phyloP scores from a whole-genome alignment of 2,329 filamentous ascomycete species.

The Clonostachys solani region DNA sequence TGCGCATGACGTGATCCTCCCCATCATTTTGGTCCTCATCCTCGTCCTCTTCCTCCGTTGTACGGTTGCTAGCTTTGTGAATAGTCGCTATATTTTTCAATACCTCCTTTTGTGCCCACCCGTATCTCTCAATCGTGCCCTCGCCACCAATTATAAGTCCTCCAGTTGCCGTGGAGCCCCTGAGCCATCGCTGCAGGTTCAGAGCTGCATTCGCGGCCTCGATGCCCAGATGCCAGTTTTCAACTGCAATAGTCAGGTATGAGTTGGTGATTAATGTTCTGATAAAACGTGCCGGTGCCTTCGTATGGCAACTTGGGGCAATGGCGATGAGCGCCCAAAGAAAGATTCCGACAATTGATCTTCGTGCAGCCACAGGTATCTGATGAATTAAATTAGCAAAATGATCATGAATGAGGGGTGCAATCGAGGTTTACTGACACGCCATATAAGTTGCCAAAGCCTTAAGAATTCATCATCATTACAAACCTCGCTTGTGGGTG shows the following conservation, averaged over 20 bases:
- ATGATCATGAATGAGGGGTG: no score
- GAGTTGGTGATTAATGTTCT: constrained; percentile 38
- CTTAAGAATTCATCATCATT: constrained; percentile 28
- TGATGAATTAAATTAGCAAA: no score
- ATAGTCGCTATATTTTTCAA: constrained; percentile 10
- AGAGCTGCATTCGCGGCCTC: constrained; percentile 28
- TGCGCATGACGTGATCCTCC: background rate
- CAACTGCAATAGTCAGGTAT: constrained; percentile 38
- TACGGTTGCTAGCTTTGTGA: background rate
- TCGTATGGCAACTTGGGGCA: constrained; percentile 29
- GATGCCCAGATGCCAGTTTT: constrained; percentile 41
- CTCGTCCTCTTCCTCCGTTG: constrained; percentile 4
- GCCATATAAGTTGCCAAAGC: constrained; percentile 44
- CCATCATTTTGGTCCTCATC: background rate
- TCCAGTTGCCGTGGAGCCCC: constrained; percentile 7
- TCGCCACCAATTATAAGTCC: constrained; percentile 4
- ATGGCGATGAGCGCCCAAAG: constrained; percentile 41
- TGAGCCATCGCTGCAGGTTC: constrained; percentile 37
- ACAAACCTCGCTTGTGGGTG: constrained; percentile 34
- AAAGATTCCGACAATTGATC: constrained; percentile 40
- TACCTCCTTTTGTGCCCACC: constrained; percentile 16
- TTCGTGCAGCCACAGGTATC: constrained; percentile 36
- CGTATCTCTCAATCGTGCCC: constrained; percentile 14
- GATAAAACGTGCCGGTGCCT: constrained; percentile 35
- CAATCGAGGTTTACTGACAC: constrained; percentile 14